Percentiles rank a stretch among this genome's conserved stretches.
These are phyloP conservation scores for Melastoma malabathricum DNA, from an alignment of 345 rosid species.

Conservation along the genomic window DNA sequence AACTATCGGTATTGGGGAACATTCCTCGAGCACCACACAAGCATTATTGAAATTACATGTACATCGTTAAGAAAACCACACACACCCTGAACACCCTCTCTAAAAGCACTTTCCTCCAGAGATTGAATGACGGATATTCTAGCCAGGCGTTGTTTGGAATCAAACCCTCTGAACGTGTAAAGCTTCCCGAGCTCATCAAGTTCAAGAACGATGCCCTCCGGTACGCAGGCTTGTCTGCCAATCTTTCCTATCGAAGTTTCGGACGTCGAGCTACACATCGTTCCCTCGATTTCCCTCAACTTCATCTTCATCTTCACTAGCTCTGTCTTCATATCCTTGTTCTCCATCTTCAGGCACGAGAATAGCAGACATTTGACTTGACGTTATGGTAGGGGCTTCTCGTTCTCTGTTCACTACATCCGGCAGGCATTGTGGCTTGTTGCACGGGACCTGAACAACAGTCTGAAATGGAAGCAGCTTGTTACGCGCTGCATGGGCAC, in stretches of 20 bases:
- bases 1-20: too few species aligned
- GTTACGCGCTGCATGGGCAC: slow-evolving; percentile 92
- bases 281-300: slow-evolving; percentile 55
- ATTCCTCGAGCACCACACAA: too few species aligned
- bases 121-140: slow-evolving; percentile 79
- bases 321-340: slow-evolving; percentile 71
- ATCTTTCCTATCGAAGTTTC: slow-evolving; percentile 22
- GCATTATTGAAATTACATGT: neutral
- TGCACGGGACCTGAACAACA: slow-evolving; percentile 85
- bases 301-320: slow-evolving; percentile 74
- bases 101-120: slow-evolving; percentile 30
- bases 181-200: slow-evolving; percentile 68
- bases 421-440: slow-evolving; percentile 78
- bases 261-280: slow-evolving; percentile 11
- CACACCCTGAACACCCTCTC: slow-evolving; percentile 13
- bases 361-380: slow-evolving; percentile 25
- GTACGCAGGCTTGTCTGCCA: slow-evolving; percentile 66
- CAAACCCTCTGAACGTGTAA: slow-evolving; percentile 49
- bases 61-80: slow-evolving; percentile 4
- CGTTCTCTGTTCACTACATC: slow-evolving; percentile 38
- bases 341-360: slow-evolving; percentile 50
- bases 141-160: slow-evolving; percentile 41
- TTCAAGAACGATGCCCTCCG: slow-evolving; percentile 67
- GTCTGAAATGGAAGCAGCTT: slow-evolving; percentile 86
- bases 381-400: slow-evolving; percentile 21